Conservation (phyloP, 2,329 filamentous ascomycete species). For the Phialophora macrospora region DNA sequence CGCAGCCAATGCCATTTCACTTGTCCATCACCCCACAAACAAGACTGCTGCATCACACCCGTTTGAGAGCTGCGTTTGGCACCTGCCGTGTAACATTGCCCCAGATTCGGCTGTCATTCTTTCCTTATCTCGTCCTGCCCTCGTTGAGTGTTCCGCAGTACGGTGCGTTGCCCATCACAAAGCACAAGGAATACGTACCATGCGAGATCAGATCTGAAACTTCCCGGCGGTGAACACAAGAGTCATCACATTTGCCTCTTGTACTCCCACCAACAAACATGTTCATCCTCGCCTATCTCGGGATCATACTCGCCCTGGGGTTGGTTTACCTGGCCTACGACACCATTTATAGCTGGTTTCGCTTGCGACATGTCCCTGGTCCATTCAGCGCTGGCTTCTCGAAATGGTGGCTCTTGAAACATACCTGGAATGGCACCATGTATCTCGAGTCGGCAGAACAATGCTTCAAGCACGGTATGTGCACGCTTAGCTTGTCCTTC, state of each 20-base stretch:
- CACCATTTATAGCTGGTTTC: slow-evolving; percentile 24
- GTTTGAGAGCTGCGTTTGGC: slow-evolving; percentile 11
- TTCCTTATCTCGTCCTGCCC: slow-evolving; percentile 9
- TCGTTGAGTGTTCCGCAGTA: slow-evolving; percentile 2
- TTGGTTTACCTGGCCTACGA: slow-evolving; percentile 14
- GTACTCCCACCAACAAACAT: slow-evolving; percentile 23
- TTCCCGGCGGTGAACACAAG: slow-evolving; percentile 21
- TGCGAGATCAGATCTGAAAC: slow-evolving; percentile 26
- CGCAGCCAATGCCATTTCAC: slow-evolving; percentile 14
- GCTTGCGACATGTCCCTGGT: slow-evolving; percentile 30
- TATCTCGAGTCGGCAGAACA: slow-evolving; percentile 25
- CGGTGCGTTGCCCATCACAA: slow-evolving; percentile 5
- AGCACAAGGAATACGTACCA: slow-evolving; percentile 17
- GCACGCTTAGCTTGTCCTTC: not conserved
- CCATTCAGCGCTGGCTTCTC: slow-evolving; percentile 25
- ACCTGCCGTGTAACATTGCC: slow-evolving; percentile 20
- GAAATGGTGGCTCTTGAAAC: slow-evolving; percentile 30
- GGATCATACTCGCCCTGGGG: slow-evolving; percentile 2
- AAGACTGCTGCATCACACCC: slow-evolving; percentile 14
- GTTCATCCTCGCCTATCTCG: slow-evolving; percentile 19
- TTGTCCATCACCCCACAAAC: slow-evolving; percentile 9
- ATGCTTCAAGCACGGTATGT: slow-evolving; percentile 29
- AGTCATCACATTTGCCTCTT: slow-evolving; percentile 19
- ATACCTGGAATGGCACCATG: slow-evolving; percentile 26
- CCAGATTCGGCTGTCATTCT: slow-evolving; percentile 19